Evolutionary conservation across 2,329 filamentous ascomycete genomes (phyloP).

Genomic region (Stemphylium beticola): DNA sequence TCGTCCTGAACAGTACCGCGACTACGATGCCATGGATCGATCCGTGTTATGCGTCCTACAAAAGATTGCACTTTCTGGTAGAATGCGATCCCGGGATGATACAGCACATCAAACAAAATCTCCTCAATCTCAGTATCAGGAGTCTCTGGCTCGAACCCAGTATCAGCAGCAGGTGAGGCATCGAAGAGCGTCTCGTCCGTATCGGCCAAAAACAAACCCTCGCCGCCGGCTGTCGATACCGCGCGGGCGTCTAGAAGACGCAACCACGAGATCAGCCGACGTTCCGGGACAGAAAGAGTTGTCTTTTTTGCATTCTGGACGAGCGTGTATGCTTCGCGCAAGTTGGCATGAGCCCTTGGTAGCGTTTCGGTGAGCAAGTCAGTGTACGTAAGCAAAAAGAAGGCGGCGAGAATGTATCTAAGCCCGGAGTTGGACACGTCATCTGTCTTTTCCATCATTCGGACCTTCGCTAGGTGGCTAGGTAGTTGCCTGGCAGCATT

Average conservation of each 20-base stretch:
- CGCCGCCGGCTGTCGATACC: slow-evolving; percentile 61
- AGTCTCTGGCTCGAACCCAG: slow-evolving; percentile 37
- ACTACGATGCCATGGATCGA: slow-evolving; percentile 63
- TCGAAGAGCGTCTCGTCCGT: slow-evolving; percentile 57
- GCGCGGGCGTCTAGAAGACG: slow-evolving; percentile 62
- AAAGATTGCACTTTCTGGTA: slow-evolving; percentile 65
- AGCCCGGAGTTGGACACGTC: slow-evolving; percentile 23
- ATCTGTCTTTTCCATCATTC: slow-evolving; percentile 16
- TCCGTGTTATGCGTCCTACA: slow-evolving; percentile 63
- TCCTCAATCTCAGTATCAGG: slow-evolving; percentile 53
- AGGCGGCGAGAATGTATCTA: slow-evolving; percentile 56
- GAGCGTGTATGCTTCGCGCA: slow-evolving; percentile 58
- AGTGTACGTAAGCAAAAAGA: slow-evolving; percentile 63
- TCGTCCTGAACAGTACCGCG: slow-evolving; percentile 64
- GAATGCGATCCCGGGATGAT: slow-evolving; percentile 63
- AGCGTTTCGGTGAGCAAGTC: slow-evolving; percentile 45
- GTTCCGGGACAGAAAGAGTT: slow-evolving; percentile 47
- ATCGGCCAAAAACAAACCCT: slow-evolving; percentile 60
- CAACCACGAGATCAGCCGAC: slow-evolving; percentile 61
- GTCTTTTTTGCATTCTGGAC: slow-evolving; percentile 47
- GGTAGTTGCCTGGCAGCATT: slow-evolving; percentile 37
- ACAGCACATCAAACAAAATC: slow-evolving; percentile 61
- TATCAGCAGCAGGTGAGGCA: slow-evolving; percentile 50
- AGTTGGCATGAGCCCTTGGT: slow-evolving; percentile 46
- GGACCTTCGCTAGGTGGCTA: slow-evolving; percentile 19